Percentiles rank a stretch among this genome's conserved stretches.
These are phyloP conservation scores for Deinandra increscens DNA, from an alignment of 129 eudicot genomes.

Conservation along the genomic window DNA sequence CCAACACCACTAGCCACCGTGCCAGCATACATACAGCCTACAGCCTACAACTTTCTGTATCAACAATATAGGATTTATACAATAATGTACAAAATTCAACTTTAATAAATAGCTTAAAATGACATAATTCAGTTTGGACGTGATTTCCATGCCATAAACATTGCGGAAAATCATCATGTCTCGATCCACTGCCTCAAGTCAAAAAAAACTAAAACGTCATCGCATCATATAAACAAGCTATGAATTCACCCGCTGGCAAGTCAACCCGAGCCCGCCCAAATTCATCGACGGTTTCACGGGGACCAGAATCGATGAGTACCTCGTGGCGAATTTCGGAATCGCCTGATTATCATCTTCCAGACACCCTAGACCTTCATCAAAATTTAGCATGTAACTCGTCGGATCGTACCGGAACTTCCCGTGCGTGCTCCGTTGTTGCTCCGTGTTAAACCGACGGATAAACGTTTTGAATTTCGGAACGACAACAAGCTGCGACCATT, in stretches of 20 bases:
- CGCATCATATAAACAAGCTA: too few relatives aligned
- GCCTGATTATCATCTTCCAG: slow-evolving; percentile 30
- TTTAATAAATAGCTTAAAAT: background rate
- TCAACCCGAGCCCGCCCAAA: slow-evolving; percentile 29
- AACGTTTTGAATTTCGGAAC: too few relatives aligned
- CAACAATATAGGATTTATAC: background rate
- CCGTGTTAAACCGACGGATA: too few relatives aligned
- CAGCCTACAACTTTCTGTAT: too few relatives aligned
- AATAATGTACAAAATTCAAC: background rate
- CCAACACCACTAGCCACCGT: too few relatives aligned
- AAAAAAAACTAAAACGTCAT: slow-evolving; percentile 1
- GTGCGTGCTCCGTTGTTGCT: background rate
- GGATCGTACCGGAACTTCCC: slow-evolving; percentile 50
- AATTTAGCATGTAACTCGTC: slow-evolving; percentile 44
- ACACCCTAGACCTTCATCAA: slow-evolving; percentile 41
- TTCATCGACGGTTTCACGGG: too few relatives aligned
- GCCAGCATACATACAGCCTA: too few relatives aligned
- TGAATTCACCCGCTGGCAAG: slow-evolving; percentile 26
- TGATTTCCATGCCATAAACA: too few relatives aligned
- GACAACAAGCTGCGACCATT: too few relatives aligned
- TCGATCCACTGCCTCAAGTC: background rate
- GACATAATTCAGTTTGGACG: background rate
- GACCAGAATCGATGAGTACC: slow-evolving; percentile 33
- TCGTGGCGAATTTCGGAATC: slow-evolving; percentile 28
- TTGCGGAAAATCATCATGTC: too few relatives aligned